phyloP scores from a whole-genome alignment of 352 stramenopile species.

The Phytopythium sindhum region DNA sequence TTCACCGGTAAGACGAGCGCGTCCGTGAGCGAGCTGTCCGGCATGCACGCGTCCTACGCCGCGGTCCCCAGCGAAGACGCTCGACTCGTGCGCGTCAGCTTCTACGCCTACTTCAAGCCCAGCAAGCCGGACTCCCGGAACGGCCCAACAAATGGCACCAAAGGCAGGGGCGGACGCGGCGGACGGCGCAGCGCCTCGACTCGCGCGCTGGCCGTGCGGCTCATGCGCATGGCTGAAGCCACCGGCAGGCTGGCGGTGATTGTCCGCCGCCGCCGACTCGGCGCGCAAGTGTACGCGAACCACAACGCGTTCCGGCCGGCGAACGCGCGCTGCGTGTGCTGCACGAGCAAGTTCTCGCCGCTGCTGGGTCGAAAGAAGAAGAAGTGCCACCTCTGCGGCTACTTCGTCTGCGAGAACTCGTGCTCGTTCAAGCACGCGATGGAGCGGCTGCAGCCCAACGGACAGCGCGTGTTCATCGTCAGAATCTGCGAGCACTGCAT shows the following conservation, averaged over 20 bases:
- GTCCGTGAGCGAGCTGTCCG: constrained; percentile 19
- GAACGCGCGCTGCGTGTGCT: constrained; percentile 44
- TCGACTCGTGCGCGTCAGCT: constrained; percentile 23
- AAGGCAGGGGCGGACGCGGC: too few relatives aligned
- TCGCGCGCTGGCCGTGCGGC: constrained; percentile 19
- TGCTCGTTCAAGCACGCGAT: constrained; percentile 35
- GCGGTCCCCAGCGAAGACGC: constrained; percentile 14
- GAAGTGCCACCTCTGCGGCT: constrained; percentile 47
- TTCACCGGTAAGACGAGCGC: constrained; percentile 14
- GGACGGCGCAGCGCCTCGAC: constrained; percentile 10
- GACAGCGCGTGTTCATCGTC: constrained; percentile 12
- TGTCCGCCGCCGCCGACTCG: constrained; percentile 39
- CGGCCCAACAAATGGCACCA: background rate
- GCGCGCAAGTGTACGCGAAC: constrained; percentile 31
- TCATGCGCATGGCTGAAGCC: constrained; percentile 24
- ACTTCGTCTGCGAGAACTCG: constrained; percentile 36
- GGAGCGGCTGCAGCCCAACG: constrained; percentile 10
- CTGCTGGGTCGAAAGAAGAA: constrained; percentile 24
- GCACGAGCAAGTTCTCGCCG: constrained; percentile 24
- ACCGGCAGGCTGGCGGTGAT: constrained; percentile 27
- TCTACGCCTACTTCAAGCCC: constrained; percentile 28
- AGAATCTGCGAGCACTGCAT: constrained; percentile 34
- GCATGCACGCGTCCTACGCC: constrained; percentile 17
- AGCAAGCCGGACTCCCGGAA: background rate
- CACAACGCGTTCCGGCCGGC: constrained; percentile 13